Percentiles rank a stretch among this genome's conserved stretches.
Conservation (phyloP, 2,329 filamentous ascomycete genomes). For the Phialocephala sp. region DNA sequence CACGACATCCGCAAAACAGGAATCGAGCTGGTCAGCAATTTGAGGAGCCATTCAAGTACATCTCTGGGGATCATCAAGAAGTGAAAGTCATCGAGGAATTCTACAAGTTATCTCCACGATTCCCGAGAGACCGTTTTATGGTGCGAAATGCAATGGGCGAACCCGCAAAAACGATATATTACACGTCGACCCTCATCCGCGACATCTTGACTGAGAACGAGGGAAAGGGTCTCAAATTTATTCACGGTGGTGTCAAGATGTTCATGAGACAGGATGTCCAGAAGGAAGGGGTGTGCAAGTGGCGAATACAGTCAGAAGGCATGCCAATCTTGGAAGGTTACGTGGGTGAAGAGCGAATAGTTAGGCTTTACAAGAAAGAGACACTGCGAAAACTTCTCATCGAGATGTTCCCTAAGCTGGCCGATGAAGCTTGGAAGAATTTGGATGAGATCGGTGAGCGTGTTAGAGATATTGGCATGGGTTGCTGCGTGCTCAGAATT, state of each 20-base stretch:
- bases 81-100: conserved; percentile 80
- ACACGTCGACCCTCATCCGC: conserved; percentile 83
- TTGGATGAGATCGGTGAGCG: conserved; percentile 88
- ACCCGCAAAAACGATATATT: conserved; percentile 95
- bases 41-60: conserved; percentile 95
- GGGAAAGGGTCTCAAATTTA: conserved; percentile 89
- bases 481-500: conserved; percentile 87
- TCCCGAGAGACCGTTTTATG: conserved; percentile 92
- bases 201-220: conserved; percentile 89
- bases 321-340: conserved; percentile 90
- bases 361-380: conserved; percentile 76
- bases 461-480: conserved; percentile 80
- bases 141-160: conserved; percentile 90
- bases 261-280: conserved; percentile 98
- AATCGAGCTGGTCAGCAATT: conserved; percentile 54
- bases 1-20: conserved; percentile 29
- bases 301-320: conserved; percentile 95
- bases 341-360: conserved; percentile 77
- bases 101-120: conserved; percentile 82
- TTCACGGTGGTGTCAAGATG: conserved; percentile 98
- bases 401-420: conserved; percentile 95
- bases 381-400: conserved; percentile 84
- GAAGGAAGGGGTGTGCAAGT: conserved; percentile 82
- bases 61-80: conserved; percentile 75
- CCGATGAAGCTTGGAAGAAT: conserved; percentile 72